Conservation (phyloP, 2,329 filamentous ascomycete genomes). For the Triangularia setosa region DNA sequence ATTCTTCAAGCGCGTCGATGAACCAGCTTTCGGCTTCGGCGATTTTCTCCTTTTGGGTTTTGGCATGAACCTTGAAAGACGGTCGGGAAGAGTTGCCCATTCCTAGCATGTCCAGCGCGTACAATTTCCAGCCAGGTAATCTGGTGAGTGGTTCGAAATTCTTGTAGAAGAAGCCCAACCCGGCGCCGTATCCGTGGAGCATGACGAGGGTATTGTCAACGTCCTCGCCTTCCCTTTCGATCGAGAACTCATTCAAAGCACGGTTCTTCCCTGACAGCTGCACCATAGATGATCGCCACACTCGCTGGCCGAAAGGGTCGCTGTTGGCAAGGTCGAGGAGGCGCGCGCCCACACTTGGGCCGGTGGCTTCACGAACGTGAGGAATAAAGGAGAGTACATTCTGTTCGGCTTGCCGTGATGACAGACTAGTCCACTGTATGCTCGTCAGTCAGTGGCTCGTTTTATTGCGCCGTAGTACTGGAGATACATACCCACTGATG, state of each 20-base stretch:
- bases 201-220: slow-evolving; percentile 87
- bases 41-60: slow-evolving; percentile 77
- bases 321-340: slow-evolving; percentile 43
- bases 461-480: background rate
- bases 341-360: slow-evolving; percentile 33
- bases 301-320: slow-evolving; percentile 77
- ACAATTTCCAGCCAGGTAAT: slow-evolving; percentile 77
- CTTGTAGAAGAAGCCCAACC: slow-evolving; percentile 96
- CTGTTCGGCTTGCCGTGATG: slow-evolving; percentile 80
- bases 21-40: slow-evolving; percentile 93
- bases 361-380: slow-evolving; percentile 70
- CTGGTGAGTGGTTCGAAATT: slow-evolving; percentile 89
- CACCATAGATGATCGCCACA: slow-evolving; percentile 85
- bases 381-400: slow-evolving; percentile 83
- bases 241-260: slow-evolving; percentile 86
- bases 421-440: slow-evolving; percentile 75
- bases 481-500: slow-evolving; percentile 73
- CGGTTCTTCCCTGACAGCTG: slow-evolving; percentile 79
- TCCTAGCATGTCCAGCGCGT: slow-evolving; percentile 89
- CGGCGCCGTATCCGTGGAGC: slow-evolving; percentile 94
- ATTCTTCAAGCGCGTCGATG: slow-evolving; percentile 92
- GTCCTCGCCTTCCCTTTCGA: slow-evolving; percentile 76
- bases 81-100: slow-evolving; percentile 89
- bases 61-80: slow-evolving; percentile 77
- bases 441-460: slow-evolving; percentile 8